Evolutionary conservation across 2,329 filamentous ascomycete genomes (phyloP).

Genomic region (Fusarium ramigenum): DNA sequence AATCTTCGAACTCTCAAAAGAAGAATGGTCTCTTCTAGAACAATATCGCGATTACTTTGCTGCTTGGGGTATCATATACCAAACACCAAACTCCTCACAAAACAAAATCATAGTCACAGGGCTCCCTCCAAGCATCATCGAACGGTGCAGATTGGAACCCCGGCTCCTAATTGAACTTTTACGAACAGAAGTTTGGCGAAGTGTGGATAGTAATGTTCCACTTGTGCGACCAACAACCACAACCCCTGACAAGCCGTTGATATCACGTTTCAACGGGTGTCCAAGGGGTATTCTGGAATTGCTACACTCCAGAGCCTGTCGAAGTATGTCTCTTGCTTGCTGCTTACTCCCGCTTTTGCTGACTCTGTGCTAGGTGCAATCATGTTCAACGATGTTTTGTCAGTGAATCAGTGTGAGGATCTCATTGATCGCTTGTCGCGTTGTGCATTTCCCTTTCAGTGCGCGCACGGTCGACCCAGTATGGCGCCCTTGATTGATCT

Average conservation of each 20-base stretch:
- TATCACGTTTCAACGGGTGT: slow-evolving; percentile 71
- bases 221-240: background rate
- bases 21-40: slow-evolving; percentile 69
- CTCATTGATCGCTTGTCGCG: slow-evolving; percentile 66
- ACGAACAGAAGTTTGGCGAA: slow-evolving; percentile 76
- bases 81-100: slow-evolving; percentile 45
- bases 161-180: slow-evolving; percentile 77
- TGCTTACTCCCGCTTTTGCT: background rate
- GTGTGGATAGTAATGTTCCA: slow-evolving; percentile 56
- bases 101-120: slow-evolving; percentile 59
- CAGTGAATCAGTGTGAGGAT: slow-evolving; percentile 63
- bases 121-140: slow-evolving; percentile 77
- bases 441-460: slow-evolving; percentile 82
- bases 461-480: slow-evolving; percentile 79
- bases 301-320: slow-evolving; percentile 78
- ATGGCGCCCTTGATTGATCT: slow-evolving; percentile 71
- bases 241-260: slow-evolving; percentile 57
- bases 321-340: slow-evolving; percentile 58
- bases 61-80: slow-evolving; percentile 78
- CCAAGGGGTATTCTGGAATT: slow-evolving; percentile 80
- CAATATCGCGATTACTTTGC: slow-evolving; percentile 66
- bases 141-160: slow-evolving; percentile 79
- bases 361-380: slow-evolving; percentile 63
- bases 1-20: slow-evolving; percentile 68
- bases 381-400: slow-evolving; percentile 84